Evolutionary conservation across 2,329 filamentous ascomycete genomes (phyloP).

Genomic region (Dendrostoma leiphaemia): DNA sequence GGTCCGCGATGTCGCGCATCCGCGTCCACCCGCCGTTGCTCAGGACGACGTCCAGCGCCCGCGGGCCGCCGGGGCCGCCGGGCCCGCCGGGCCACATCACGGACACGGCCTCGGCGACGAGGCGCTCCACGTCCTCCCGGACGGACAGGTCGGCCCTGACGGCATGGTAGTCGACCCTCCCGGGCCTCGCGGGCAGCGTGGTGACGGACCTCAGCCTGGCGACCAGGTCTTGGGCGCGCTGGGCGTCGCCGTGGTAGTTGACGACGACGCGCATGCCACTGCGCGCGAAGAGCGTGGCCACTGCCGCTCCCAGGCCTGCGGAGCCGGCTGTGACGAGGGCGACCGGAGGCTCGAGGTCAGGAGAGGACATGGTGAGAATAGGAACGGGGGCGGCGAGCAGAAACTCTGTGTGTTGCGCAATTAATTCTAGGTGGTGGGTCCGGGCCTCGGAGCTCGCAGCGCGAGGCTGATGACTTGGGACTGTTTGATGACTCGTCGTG

Average conservation of each 20-base stretch:
- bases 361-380: slow-evolving; percentile 23
- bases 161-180: slow-evolving; percentile 37
- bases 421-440: too few species aligned
- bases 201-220: slow-evolving; percentile 51
- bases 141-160: slow-evolving; percentile 67
- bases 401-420: too few species aligned
- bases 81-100: slow-evolving; percentile 46
- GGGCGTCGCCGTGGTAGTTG: slow-evolving; percentile 66
- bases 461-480: too few species aligned
- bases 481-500: too few species aligned
- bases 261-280: slow-evolving; percentile 69
- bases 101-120: slow-evolving; percentile 58
- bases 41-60: slow-evolving; percentile 70
- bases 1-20: slow-evolving; percentile 40
- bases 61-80: neutral
- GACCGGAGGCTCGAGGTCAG: slow-evolving; percentile 32
- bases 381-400: too few species aligned
- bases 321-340: slow-evolving; percentile 50
- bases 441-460: neutral
- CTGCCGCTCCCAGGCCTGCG: slow-evolving; percentile 69
- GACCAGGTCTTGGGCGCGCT: slow-evolving; percentile 58
- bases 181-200: slow-evolving; percentile 40
- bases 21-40: slow-evolving; percentile 66
- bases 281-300: slow-evolving; percentile 64
- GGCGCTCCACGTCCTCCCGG: slow-evolving; percentile 54